Evolutionary conservation across 305 asterid species (phyloP), one percentile per base, ranked within the genome.

Genomic region (Fraxinus velutina): DNA sequence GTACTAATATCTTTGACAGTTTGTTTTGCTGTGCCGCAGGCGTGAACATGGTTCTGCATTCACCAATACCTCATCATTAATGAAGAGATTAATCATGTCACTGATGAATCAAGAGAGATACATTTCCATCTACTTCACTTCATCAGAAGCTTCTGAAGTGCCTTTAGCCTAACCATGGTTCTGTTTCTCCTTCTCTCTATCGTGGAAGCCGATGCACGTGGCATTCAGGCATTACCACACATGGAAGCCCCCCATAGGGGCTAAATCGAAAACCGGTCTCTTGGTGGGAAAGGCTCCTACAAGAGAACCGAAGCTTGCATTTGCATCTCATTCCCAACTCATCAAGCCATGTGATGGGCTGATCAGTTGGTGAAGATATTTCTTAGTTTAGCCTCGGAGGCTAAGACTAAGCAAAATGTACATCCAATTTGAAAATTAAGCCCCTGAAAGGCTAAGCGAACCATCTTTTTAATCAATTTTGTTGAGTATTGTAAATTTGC

Each of bases 101-200:
- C 42, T 75, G 84, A 73, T 83, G 89, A 73, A 81, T 17, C 66
- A 55, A 55, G 81, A 80, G 74, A 86, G 82, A 84, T 75, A 86
- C 85, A 85, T 80, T 86, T 82, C 87, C 79, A 81, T 82, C 84
- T 83, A 39, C 74, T 85, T 52, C 88, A 21, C 82, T 29, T 77
- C 84, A 73, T 62, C 44, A 55, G 82, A 85, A 81, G 79, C 71
- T 81, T 73, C 68, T 66, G 86, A 87, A 85, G 82, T 84, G 84
- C 92, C 92, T 92, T 82, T 91, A 96, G 94, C 98, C 94, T 90
- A 91, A 94, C 95, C 98, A 94, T 93, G 98, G 96, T 94, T 93
- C 88, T 89, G 73, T 73, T 64, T 78, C 85, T 66, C 77, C 30
- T 71, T 39, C 77, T 44, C 83, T 57, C 79, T 75, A 79, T 80